These are phyloP conservation scores for Isatis tinctoria DNA, from an alignment of 345 rosid species.

Conservation along the genomic window DNA sequence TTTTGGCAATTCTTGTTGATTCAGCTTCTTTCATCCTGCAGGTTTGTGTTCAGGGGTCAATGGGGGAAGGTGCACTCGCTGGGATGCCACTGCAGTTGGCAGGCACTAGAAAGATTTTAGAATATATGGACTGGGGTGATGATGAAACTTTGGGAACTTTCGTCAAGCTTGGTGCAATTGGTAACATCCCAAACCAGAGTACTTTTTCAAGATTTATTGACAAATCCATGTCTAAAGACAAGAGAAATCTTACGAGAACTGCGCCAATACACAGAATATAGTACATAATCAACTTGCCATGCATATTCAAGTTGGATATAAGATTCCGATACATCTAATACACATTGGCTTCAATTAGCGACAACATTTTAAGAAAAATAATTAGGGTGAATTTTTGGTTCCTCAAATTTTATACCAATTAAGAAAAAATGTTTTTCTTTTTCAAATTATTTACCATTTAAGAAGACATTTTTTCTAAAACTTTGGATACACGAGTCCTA, in stretches of 20 bases:
- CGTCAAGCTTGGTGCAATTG: conserved; percentile 79
- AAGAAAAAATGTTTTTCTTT: too few relatives aligned
- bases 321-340: background rate
- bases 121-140: conserved; percentile 97
- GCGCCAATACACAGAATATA: background rate
- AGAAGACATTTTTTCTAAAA: too few relatives aligned
- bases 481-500: too few relatives aligned
- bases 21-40: conserved; percentile 26
- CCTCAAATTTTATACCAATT: too few relatives aligned
- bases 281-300: background rate
- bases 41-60: conserved; percentile 99
- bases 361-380: too few relatives aligned
- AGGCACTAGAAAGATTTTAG: conserved; percentile 84
- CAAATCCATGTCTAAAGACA: background rate
- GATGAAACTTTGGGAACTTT: conserved; percentile 80
- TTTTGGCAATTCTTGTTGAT: background rate
- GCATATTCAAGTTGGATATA: background rate
- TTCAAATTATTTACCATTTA: too few relatives aligned
- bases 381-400: too few relatives aligned
- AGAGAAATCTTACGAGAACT: conserved; percentile 9
- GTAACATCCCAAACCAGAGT: conserved; percentile 33
- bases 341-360: background rate
- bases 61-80: conserved; percentile 95
- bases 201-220: background rate
- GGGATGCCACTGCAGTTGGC: conserved; percentile 98